Evolutionary conservation across 208 protist genomes (phyloP), one percentile per base, ranked within the genome.

Genomic region (Leptomonas pyrrhocoris): DNA sequence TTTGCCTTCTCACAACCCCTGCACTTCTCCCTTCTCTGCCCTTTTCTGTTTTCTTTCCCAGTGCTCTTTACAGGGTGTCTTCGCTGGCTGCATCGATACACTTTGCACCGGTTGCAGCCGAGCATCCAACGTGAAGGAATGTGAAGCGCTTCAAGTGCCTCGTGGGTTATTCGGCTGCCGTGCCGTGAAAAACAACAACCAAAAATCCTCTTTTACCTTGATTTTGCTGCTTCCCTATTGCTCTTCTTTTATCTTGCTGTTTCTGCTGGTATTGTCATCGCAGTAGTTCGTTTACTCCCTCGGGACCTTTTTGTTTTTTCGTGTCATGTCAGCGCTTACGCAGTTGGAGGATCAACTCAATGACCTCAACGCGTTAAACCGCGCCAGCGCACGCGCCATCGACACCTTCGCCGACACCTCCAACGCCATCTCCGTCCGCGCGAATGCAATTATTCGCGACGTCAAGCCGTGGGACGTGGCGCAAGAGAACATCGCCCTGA

Each of bases 341-440:
- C 65, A 85, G 11, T 71, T 96, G 25, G 88, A 96, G 49, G 81
- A 92, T 36, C 86, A 94, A 73, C 74, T 94, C 34, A 88, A 84
- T 48, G 66, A 67, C 36, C 75, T 96, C 11, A 89, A 86, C 46
- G 77, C 85, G 6, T 63, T 96, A 53, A 89, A 91, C 64, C 73
- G 78, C 1, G 60, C 79, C 13, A 93, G 88, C 50, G 83, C 83
- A 15, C 89, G 85, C 48, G 81, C 83, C 6, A 82, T 96, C 31
- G 91, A 96, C 70, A 81, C 74, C 50, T 93, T 96, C 68, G 84
- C 91, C n/a, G 88, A 94, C 66, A 90, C 83, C 2, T 92, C 91
- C 13, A 83, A 83, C 45, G 79, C 79, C 56, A 94, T 96, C 62
- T 73, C 84, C 6, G 46, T 82, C 15, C 80, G 88, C 3, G 85